Evolutionary conservation across 2,329 filamentous ascomycete species (phyloP), one percentile per base, ranked within the genome.

Genomic region (Colletotrichum incanum): DNA sequence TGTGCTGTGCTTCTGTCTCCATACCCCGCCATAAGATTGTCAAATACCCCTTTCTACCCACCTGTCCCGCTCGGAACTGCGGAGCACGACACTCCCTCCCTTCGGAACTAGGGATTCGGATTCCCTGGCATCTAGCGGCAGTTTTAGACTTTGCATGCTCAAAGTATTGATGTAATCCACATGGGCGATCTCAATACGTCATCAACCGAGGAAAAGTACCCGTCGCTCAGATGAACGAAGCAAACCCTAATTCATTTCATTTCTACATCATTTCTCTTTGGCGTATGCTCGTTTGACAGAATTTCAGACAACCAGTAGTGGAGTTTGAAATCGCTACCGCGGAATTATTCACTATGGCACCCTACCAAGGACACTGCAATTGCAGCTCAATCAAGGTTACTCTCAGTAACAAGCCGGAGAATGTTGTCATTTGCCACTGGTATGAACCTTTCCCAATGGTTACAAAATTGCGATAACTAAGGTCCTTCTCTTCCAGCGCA

Each of bases 321-420:
- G 28, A 55, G 0, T 23, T 1, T 14, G 18, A 6, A 6, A 16
- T n/a, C 56, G 20, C 16, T 39, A 12, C 34, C 8, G 6, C 4
- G 16, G 11, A 12, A 39, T 14, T 16, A 3, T 14, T 20, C 26
- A 47, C 5, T 7, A 72, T 72, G 70, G 70, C n/a, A 1, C 14
- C 31, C 9, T 72, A 65, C 5, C 7, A 58, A 20, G 70, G 70
- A 31, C 65, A 70, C 11, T 72, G 70, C 54, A 72, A 72, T 23
- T 72, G 70, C 26, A 60, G 70, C n/a, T 58, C 59, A 18, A 34
- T 72, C 11, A 65, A 64, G 41, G 54, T 72, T 2, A 55, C 45
- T 31, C 43, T 72, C n/a, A 59, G 54, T 2, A 41, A 47, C 45
- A 72, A 70, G 47, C 70, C 70, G 12, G 65, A 70, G 1, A 43